Conservation (phyloP, 108 stramenopile genomes). For the Conticribra guillardii region DNA sequence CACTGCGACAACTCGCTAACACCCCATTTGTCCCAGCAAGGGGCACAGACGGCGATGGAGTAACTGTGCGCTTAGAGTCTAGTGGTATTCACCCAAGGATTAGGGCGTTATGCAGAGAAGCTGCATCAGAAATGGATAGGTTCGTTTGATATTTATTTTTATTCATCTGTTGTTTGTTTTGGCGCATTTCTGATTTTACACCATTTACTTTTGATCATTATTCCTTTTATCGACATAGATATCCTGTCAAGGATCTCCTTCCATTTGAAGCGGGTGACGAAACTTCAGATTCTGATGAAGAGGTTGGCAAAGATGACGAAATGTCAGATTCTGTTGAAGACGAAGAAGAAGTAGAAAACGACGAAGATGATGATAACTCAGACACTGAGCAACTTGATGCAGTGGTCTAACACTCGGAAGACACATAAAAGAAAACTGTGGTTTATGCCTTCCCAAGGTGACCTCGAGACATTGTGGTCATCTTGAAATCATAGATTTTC, state of each 20-base stretch:
- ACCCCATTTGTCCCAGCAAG: conserved; percentile 66
- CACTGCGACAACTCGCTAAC: conserved; percentile 74
- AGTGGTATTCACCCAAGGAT: conserved; percentile 73
- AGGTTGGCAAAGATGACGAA: conserved; percentile 21
- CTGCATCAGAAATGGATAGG: conserved; percentile 70
- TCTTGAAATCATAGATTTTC: too few species aligned
- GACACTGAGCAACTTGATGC: not conserved
- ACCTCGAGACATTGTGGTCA: too few species aligned
- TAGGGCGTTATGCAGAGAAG: conserved; percentile 70
- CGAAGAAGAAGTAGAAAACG: not conserved
- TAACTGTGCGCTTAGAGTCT: conserved; percentile 42
- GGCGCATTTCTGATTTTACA: too few species aligned
- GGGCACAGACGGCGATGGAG: conserved; percentile 40
- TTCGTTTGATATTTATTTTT: too few species aligned
- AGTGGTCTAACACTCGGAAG: too few species aligned
- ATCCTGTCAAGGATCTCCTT: conserved; percentile 83
- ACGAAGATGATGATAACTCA: not conserved
- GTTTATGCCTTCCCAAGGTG: too few species aligned
- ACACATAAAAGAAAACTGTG: too few species aligned
- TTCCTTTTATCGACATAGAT: too few species aligned
- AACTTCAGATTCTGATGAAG: conserved; percentile 25
- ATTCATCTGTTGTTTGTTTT: too few species aligned
- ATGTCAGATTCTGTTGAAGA: conserved; percentile 27
- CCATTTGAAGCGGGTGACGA: conserved; percentile 66
- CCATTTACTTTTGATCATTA: too few species aligned